Evolutionary conservation across 495 filamentous ascomycete genomes (phyloP).

Genomic region (Ramalina intermedia): DNA sequence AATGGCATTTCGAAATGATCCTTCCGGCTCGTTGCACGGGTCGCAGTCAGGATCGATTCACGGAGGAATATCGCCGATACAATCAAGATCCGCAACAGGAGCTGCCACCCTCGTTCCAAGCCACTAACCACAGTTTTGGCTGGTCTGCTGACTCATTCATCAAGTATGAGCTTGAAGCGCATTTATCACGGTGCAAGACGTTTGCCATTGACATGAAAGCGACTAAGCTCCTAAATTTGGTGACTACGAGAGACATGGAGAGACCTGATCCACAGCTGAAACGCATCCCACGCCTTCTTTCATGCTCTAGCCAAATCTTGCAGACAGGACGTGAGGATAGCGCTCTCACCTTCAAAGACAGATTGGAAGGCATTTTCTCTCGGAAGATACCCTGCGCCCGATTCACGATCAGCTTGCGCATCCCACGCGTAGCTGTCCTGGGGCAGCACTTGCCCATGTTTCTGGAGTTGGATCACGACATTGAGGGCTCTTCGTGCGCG

Average conservation of each 20-base stretch:
- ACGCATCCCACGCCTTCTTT: not conserved
- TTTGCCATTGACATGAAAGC: not conserved
- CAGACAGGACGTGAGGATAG: not conserved
- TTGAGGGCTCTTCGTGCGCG: not conserved
- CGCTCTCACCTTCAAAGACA: slow-evolving; percentile 1
- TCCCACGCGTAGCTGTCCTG: not conserved
- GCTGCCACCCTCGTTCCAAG: not conserved
- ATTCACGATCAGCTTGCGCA: not conserved
- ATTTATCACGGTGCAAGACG: not conserved
- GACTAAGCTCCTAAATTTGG: not conserved
- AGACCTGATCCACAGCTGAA: not conserved
- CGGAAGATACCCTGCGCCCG: not conserved
- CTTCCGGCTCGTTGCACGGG: not conserved
- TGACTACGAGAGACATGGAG: not conserved
- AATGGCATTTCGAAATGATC: not conserved
- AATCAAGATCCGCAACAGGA: not conserved
- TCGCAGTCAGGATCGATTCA: slow-evolving; percentile 1
- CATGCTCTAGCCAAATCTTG: not conserved
- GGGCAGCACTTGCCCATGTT: not conserved
- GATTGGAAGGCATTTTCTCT: not conserved
- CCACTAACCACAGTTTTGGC: not conserved
- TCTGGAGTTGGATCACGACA: not conserved
- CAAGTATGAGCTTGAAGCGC: slow-evolving; percentile 3
- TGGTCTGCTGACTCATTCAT: not conserved
- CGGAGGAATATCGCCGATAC: not conserved